A percentile compares a stretch with the other conserved stretches of the same genome.
phyloP scores from a whole-genome alignment of 345 rosid species.

The Salix dunnii region DNA sequence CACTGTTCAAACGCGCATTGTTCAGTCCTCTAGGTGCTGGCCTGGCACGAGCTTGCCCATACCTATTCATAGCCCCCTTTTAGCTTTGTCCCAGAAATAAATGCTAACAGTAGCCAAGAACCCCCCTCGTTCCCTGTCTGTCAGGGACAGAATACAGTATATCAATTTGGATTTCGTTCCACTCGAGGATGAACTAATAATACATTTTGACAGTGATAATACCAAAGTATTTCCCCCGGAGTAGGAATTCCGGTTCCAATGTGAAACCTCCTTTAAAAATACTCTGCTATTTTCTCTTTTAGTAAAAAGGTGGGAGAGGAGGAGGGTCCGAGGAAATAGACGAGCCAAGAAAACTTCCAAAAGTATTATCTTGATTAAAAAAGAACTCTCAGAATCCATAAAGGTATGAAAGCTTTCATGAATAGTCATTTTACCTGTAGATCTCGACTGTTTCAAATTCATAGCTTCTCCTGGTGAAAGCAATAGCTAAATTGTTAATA shows the following conservation, averaged over 20 bases:
- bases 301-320: background rate
- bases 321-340: background rate
- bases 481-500: no score
- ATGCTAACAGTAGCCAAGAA: background rate
- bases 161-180: no score
- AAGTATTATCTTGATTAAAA: background rate
- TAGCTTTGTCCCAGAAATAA: background rate
- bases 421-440: background rate
- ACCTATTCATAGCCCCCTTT: background rate
- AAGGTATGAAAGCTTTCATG: background rate
- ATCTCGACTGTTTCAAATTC: no score
- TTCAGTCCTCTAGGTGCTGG: conserved; percentile 2
- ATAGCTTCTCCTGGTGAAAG: no score
- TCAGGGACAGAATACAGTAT: background rate
- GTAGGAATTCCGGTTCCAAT: background rate
- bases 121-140: background rate
- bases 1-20: background rate
- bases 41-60: conserved; percentile 16
- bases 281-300: background rate
- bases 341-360: no score
- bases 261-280: background rate
- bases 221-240: background rate
- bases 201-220: no score
- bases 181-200: no score
- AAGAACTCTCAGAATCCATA: background rate